These are phyloP conservation scores for Escovopsis sp. DNA, from an alignment of 2,329 filamentous ascomycete genomes.

Conservation along the genomic window DNA sequence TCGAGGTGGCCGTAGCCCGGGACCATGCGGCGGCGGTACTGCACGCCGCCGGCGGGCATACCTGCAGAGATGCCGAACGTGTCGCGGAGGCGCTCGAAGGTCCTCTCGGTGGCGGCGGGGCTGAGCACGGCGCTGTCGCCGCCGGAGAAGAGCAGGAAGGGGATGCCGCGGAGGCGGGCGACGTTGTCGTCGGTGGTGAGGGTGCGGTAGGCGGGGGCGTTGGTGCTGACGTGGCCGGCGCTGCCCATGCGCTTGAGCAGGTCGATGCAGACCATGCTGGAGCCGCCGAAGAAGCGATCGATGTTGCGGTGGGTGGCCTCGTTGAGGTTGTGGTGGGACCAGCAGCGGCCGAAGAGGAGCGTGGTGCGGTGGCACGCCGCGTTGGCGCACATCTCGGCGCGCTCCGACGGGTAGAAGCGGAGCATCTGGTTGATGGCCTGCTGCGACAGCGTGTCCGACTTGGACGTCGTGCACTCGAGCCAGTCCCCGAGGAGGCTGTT, in stretches of 20 bases:
- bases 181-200: constrained; percentile 38
- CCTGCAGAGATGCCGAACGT: constrained; percentile 28
- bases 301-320: constrained; percentile 49
- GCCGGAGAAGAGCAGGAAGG: constrained; percentile 41
- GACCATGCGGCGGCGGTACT: constrained; percentile 38
- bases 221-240: constrained; percentile 35
- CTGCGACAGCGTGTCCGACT: constrained; percentile 30
- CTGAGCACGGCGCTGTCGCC: constrained; percentile 42
- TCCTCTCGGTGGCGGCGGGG: constrained; percentile 36
- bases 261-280: constrained; percentile 42
- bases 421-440: constrained; percentile 38
- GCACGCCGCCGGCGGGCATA: constrained; percentile 15
- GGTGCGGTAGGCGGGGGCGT: constrained; percentile 30
- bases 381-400: constrained; percentile 45
- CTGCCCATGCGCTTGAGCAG: constrained; percentile 42
- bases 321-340: constrained; percentile 52
- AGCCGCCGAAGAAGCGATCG: constrained; percentile 46
- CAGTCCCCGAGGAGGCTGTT: constrained; percentile 32
- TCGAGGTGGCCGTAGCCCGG: constrained; percentile 46
- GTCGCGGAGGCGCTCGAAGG: constrained; percentile 37
- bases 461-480: constrained; percentile 38
- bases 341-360: constrained; percentile 45
- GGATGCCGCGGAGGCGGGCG: constrained; percentile 33
- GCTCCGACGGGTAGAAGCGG: constrained; percentile 39
- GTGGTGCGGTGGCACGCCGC: constrained; percentile 45